phyloP scores from a whole-genome alignment of 2,329 filamentous ascomycete genomes.

The Stenocarpella maydis region DNA sequence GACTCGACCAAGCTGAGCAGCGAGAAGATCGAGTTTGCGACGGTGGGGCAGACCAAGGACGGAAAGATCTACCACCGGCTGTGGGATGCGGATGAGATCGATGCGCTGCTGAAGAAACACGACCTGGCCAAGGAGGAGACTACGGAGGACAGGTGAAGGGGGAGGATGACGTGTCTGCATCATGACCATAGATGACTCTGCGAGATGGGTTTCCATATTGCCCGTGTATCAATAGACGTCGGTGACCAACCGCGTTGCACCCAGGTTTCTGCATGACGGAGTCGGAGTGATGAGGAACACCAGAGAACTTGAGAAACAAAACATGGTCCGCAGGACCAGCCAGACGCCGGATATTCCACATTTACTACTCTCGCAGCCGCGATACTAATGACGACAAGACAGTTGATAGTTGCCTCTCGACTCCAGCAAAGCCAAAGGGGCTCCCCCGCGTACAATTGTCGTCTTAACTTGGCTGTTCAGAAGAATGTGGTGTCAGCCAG shows the following conservation, averaged over 20 bases:
- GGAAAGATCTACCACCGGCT: slow-evolving; percentile 98
- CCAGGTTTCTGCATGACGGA: background rate
- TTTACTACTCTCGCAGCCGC: background rate
- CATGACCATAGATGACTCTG: slow-evolving; percentile 29
- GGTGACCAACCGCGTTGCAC: slow-evolving; percentile 20
- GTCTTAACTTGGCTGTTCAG: slow-evolving; percentile 14
- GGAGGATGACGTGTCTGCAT: slow-evolving; percentile 3
- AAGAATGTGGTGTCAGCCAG: slow-evolving; percentile 37
- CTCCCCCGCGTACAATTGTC: background rate
- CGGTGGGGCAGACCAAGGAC: slow-evolving; percentile 92
- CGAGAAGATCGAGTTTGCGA: slow-evolving; percentile 99
- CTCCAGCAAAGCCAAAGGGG: background rate
- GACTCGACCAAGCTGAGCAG: slow-evolving; percentile 98
- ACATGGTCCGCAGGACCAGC: background rate
- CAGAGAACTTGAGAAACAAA: background rate
- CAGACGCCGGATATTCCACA: background rate
- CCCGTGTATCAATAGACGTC: slow-evolving; percentile 42
- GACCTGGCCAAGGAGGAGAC: slow-evolving; percentile 89
- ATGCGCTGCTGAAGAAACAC: slow-evolving; percentile 91
- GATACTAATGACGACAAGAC: background rate
- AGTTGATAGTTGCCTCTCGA: background rate
- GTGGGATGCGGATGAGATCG: slow-evolving; percentile 97
- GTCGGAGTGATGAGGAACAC: background rate
- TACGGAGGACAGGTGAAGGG: slow-evolving; percentile 67
- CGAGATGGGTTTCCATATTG: slow-evolving; percentile 34